Percentiles rank a stretch among this genome's conserved stretches.
These are phyloP conservation scores for Microsporum ferrugineum DNA, from an alignment of 2,329 filamentous ascomycete species.

Conservation along the genomic window DNA sequence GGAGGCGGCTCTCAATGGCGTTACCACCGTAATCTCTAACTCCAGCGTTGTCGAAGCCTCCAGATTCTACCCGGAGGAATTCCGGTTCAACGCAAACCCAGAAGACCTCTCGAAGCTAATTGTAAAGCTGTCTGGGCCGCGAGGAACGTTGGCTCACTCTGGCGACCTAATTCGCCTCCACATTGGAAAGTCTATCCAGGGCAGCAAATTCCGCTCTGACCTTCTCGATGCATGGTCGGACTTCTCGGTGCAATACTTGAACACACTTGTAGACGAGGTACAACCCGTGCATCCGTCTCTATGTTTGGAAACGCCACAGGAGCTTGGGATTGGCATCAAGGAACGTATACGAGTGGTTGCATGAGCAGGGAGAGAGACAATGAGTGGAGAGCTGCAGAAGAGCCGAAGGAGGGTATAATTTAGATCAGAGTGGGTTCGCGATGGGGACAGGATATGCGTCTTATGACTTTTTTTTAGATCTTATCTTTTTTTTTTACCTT, in stretches of 20 bases:
- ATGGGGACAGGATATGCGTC: not conserved
- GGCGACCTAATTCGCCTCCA: not conserved
- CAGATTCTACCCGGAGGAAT: not conserved
- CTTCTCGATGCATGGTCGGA: not conserved
- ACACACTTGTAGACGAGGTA: not conserved
- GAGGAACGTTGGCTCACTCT: not conserved
- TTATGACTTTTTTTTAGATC: not conserved
- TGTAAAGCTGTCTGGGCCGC: not conserved
- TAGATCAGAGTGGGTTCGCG: not conserved
- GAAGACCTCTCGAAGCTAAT: not conserved
- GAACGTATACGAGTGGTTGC: not conserved
- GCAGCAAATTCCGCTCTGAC: not conserved
- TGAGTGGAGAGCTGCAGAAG: not conserved
- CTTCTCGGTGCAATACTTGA: not conserved
- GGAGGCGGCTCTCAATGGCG: not conserved
- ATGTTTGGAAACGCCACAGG: not conserved
- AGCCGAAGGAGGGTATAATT: not conserved
- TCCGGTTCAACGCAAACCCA: not conserved
- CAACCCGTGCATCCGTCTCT: not conserved
- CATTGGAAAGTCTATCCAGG: not conserved
- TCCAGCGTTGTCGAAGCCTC: not conserved
- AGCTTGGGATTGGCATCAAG: not conserved
- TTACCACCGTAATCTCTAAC: not conserved
- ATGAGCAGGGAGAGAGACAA: not conserved
- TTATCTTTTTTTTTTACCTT: not conserved